Percentiles rank a stretch among this genome's conserved stretches.
Evolutionary conservation across 2,329 filamentous ascomycete species (phyloP).

Genomic region (Diaporthe vexans): DNA sequence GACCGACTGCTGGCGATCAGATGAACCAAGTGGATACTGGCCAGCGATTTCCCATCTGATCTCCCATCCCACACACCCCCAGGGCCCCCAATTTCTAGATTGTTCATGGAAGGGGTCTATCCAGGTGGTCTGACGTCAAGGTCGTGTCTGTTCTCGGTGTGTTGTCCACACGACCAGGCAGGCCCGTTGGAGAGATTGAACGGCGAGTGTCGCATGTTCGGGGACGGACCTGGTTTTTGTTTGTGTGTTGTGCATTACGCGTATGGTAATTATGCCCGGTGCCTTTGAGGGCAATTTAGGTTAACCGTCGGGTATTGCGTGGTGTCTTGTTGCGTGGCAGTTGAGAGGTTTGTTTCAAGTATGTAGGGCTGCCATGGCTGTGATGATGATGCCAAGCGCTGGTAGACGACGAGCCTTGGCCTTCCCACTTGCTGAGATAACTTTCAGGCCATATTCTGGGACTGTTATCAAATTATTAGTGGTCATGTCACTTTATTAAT

Average conservation of each 20-base stretch:
- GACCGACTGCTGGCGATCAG: slow-evolving; percentile 21
- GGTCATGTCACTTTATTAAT: not conserved
- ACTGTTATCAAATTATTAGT: not conserved
- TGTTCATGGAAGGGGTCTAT: not conserved
- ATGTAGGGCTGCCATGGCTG: slow-evolving; percentile 12
- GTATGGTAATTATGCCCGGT: not conserved
- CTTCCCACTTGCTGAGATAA: not conserved
- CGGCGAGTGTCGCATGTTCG: not conserved
- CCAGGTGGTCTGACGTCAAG: slow-evolving; percentile 11
- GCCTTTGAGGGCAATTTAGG: not conserved
- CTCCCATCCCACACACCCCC: not conserved
- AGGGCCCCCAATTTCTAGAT: not conserved
- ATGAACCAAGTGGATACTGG: slow-evolving; percentile 23
- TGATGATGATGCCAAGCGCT: not conserved
- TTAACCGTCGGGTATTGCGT: not conserved
- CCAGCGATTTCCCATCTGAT: not conserved
- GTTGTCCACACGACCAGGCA: not conserved
- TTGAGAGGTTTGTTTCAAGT: slow-evolving; percentile 6
- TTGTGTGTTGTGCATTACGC: not conserved
- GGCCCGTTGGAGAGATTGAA: not conserved
- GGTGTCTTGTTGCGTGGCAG: not conserved
- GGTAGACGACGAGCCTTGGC: not conserved
- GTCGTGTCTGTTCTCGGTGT: too few relatives aligned
- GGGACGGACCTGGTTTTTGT: not conserved
- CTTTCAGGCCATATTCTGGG: too few relatives aligned